Base-by-base conservation (phyloP, 2,329 filamentous ascomycete species). In the Paraphoma chrysanthemicola region DNA sequence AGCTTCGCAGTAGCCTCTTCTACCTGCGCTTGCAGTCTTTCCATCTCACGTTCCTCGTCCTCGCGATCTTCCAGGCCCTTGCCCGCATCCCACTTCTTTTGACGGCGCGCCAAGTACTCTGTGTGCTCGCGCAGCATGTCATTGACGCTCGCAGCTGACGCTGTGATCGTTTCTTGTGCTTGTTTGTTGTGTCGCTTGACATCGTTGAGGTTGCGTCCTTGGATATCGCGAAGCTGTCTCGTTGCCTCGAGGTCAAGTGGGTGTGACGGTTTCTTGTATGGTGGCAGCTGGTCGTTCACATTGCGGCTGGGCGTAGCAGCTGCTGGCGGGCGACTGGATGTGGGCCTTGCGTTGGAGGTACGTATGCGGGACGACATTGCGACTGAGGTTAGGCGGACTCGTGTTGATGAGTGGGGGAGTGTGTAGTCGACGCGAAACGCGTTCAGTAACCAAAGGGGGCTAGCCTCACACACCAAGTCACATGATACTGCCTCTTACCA, bases 111-210 rank as follows among this genome's bases (percentile, higher is more conserved):
- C 55, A 80, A 66, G 43, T 76, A 77, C 47, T 77, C 70, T 60
- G 57, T 67, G 48, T 68, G 77, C 61, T 66, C 76, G 63, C 68
- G 79, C 3, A 86, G 67, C 11, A 79, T 79, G 54, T 88, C 86
- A 54, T 88, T 87, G 38, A 86, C 78, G n/a, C 81, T 79, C 2
- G 77, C 82, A 0, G 83, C 85, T 1, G 79, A 76, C 5, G 79
- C 73, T 1, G 78, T 81, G 5, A 90, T 70, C n/a, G 77, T 74
- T 1, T 76, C 68, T 1, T 78, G 76, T 0, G 84, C 83, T 29
- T 79, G 69, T 18, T 77, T 72, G 23, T 86, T 72, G 43, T 86
- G 80, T 1, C 77, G 77, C 41, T 82, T 81, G 1, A 88, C 74
- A 16, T 78, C 76, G 1, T 70, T 64, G 8, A 83, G 69, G 16